Base-by-base conservation (phyloP, 1,284 basidiomycete species). In the Malassezia sp. region DNA sequence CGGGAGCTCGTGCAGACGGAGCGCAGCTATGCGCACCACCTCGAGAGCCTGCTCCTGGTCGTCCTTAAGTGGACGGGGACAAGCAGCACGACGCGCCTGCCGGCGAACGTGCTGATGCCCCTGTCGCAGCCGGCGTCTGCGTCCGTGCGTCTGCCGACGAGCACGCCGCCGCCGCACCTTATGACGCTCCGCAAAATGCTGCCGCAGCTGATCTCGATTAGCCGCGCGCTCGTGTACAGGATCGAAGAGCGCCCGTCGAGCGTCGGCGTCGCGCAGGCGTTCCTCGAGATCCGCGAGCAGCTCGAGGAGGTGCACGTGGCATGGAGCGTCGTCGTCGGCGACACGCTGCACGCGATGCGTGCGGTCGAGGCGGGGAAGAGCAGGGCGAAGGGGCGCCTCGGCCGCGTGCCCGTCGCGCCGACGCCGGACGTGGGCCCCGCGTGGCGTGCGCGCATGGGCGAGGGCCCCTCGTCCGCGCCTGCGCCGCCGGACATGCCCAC, bases 1-100 rank as follows among this genome's bases (percentile, higher is more conserved):
- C 51, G 65, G 22, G 63, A 66, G 54, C 54, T 68, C 5, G 59
- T 68, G 22, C 60, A 64, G 49, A 68, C 65, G 15, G 65, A 68
- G 45, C 40, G 59, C 20, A 64, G 61, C 52, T 68, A 68, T 35
- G 57, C 61, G 12, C 41, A 57, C 10, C 59, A 68, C 24, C 51
- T 68, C 3, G 59, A 58, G 36, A 57, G 56, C 36, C 49, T 68
- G 17, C 41, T 66, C 14, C 44, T 43, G 22, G 61, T 57, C n/a
- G 52, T 63, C 1, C 42, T 55, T 28, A 56, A 58, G 44, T 52
- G 54, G 42, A 52, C 51, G 10, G 34, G 45, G 10, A 42, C 49
- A 23, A 32, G 43, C 2, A 34, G 39, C 14, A 18, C 42, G 15
- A 43, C 40, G n/a, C 22, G 46, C 15, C 34, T 46, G 30, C 39